Base-by-base conservation (phyloP, 306 rosid species). In the Medicago lupulina region DNA sequence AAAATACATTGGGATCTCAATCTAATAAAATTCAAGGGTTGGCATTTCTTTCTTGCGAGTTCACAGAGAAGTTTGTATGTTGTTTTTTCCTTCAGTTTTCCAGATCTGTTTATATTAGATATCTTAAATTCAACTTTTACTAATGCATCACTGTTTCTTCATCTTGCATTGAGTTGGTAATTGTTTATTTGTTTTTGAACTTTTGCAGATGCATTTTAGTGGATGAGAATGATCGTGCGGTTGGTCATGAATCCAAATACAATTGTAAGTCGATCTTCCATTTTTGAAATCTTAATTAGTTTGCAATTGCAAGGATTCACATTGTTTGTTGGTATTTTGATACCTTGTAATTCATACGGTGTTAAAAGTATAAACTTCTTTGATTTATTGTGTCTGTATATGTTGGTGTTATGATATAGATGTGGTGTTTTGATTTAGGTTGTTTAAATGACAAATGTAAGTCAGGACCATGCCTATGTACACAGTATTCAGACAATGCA, bases 221-320 rank as follows among this genome's bases (percentile, higher is more conserved):
- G 83, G 98, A 96, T 79, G 98, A 90, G 97, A 92, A 87, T n/a
- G 99, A 96, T 71, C 75, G 34, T 4, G 97, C 90, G 14, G 87
- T 96, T 77, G 99, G 99, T 85, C 99, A 96, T 40, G 99, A 96
- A 31, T 86, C 91, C 78, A 96, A 96, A 82, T 96, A 96, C 73
- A 96, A 92, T 18, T 96, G 99, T 96, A 88, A 92, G 97, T 84
- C 54, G 4, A 38, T 18, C 51, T 34, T 70, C 69, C 16, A 6
- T 62, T 44, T 67, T 67, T 77, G 57, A 66, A 63, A 68, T 69
- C 61, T 63, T 43, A 17, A 12, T 65, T 40, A 31, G 11, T 71
- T 63, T 51, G 67, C 34, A 19, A 60, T 50, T 69, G 34, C 61
- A 40, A 60, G 18, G 77, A 9, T 34, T 61, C 6, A 36, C 14